These are phyloP conservation scores for Plasmodium gonderi DNA, from an alignment of 169 alveolate species.

Conservation along the genomic window DNA sequence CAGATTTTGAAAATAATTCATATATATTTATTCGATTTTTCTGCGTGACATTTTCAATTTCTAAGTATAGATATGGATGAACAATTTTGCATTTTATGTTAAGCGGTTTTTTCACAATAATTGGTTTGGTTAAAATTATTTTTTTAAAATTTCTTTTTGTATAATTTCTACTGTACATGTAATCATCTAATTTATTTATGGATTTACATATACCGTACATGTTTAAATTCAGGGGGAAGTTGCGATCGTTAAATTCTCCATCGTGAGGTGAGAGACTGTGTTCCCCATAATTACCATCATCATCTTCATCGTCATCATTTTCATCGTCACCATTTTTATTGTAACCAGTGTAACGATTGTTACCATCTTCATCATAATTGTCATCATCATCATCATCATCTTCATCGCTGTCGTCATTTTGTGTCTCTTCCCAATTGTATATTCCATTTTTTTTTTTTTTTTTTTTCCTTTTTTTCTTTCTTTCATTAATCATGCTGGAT, in stretches of 20 bases:
- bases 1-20: slow-evolving; percentile 51
- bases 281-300: neutral
- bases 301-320: slow-evolving; percentile 16
- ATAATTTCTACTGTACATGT: slow-evolving; percentile 1
- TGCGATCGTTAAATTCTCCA: slow-evolving; percentile 4
- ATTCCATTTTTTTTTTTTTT: neutral
- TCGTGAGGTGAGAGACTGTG: slow-evolving; percentile 1
- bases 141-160: slow-evolving; percentile 5
- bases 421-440: neutral
- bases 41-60: slow-evolving; percentile 45
- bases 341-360: no score
- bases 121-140: slow-evolving; percentile 5
- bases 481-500: slow-evolving; percentile 1
- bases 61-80: slow-evolving; percentile 14
- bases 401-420: neutral
- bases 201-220: slow-evolving; percentile 22
- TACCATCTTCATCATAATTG: neutral
- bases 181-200: slow-evolving; percentile 34
- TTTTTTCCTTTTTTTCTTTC: slow-evolving; percentile 1
- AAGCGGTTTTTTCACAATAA: slow-evolving; percentile 27
- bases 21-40: slow-evolving; percentile 1
- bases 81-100: slow-evolving; percentile 31
- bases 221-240: slow-evolving; percentile 33
- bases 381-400: neutral
- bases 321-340: neutral